A percentile compares a stretch with the other conserved stretches of the same genome.
Conservation (phyloP, 202 grass and related monocot species). For the Musa balbisiana region DNA sequence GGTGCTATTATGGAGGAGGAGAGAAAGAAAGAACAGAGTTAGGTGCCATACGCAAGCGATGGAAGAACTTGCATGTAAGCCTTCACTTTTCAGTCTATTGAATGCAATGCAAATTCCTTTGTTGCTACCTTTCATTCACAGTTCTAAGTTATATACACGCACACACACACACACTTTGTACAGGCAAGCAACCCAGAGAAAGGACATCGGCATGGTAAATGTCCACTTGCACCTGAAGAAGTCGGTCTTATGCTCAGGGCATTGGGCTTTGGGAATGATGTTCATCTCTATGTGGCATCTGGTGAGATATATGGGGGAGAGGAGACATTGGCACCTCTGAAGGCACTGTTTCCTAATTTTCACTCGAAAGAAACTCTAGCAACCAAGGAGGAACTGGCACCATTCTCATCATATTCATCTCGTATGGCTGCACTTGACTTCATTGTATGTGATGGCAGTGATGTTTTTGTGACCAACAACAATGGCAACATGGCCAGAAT, state of each 20-base stretch:
- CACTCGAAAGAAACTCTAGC: slow-evolving; percentile 86
- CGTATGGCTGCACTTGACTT: slow-evolving; percentile 97
- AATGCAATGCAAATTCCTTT: not conserved
- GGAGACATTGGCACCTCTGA: slow-evolving; percentile 73
- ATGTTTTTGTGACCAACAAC: slow-evolving; percentile 92
- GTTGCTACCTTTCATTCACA: not conserved
- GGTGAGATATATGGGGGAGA: slow-evolving; percentile 83
- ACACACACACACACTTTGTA: not conserved
- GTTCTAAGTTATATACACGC: not conserved
- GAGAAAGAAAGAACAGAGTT: slow-evolving; percentile 85
- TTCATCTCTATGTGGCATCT: slow-evolving; percentile 86
- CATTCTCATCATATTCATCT: slow-evolving; percentile 67
- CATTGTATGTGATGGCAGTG: slow-evolving; percentile 65
- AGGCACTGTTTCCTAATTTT: slow-evolving; percentile 76
- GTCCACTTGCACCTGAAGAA: slow-evolving; percentile 81
- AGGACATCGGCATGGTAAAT: slow-evolving; percentile 79
- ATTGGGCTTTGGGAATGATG: slow-evolving; percentile 72
- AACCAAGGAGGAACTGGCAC: slow-evolving; percentile 56
- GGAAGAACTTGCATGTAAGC: slow-evolving; percentile 80
- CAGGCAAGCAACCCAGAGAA: slow-evolving; percentile 74
- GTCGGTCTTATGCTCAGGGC: slow-evolving; percentile 82
- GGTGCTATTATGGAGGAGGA: slow-evolving; percentile 92
- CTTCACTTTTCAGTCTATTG: too few species aligned
- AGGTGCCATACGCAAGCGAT: slow-evolving; percentile 70
- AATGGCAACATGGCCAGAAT: slow-evolving; percentile 99